Percentiles rank a stretch among this genome's conserved stretches.
phyloP scores from a whole-genome alignment of 768 basidiomycete species.

The Auricularia cornea region DNA sequence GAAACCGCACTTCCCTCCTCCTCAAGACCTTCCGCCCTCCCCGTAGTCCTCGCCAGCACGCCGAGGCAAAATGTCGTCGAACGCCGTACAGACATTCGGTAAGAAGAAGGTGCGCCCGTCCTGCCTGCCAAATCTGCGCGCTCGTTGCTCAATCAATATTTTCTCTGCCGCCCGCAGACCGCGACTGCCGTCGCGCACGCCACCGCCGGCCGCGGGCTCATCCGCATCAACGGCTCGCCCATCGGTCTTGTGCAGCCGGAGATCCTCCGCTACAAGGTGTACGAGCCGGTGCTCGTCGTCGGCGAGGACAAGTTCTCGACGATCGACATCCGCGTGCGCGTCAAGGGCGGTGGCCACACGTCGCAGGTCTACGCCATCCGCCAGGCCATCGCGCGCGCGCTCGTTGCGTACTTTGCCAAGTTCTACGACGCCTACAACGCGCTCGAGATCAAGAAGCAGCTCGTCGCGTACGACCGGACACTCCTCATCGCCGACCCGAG shows the following conservation, averaged over 20 bases:
- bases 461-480: constrained; percentile 90
- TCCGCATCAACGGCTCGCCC: constrained; percentile 95
- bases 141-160: constrained; percentile 5
- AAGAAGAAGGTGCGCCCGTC: constrained; percentile 85
- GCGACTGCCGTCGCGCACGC: constrained; percentile 97
- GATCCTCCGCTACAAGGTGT: constrained; percentile 95
- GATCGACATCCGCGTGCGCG: constrained; percentile 94
- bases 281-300: constrained; percentile 91
- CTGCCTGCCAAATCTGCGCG: neutral
- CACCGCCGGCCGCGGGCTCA: constrained; percentile 90
- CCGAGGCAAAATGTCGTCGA: constrained; percentile 25
- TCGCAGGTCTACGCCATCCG: constrained; percentile 98
- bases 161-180: constrained; percentile 45
- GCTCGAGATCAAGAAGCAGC: constrained; percentile 95
- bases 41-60: neutral
- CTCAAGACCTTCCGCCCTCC: neutral
- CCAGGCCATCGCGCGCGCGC: constrained; percentile 95
- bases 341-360: constrained; percentile 98
- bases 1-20: neutral
- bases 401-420: constrained; percentile 98
- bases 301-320: constrained; percentile 80
- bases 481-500: constrained; percentile 89
- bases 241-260: constrained; percentile 93
- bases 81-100: constrained; percentile 98
- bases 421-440: constrained; percentile 97